Evolutionary conservation across 2,329 filamentous ascomycete genomes (phyloP), one percentile per base, ranked within the genome.

Genomic region (Hypocreales sp.): DNA sequence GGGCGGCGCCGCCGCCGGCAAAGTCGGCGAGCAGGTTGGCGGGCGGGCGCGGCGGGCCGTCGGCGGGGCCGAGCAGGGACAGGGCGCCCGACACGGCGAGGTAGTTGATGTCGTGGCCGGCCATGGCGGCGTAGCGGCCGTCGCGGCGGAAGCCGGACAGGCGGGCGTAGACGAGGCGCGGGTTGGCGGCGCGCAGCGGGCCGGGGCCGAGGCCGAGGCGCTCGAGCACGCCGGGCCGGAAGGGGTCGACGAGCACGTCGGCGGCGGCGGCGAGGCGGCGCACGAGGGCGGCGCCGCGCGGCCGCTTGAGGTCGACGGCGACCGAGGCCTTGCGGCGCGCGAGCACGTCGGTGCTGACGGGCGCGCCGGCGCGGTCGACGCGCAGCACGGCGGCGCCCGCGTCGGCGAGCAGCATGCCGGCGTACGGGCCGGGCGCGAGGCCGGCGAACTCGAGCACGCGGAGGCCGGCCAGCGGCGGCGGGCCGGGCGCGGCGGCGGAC

Each of bases 51-150:
- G 87, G 87, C 37, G 70, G 73, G 44, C 76, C 68, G 11, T 62
- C 66, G 16, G 59, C 58, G 1, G 79, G 61, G 1, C 87, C 87
- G 4, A 95, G 67, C 53, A 93, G 61, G 1, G 67, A 65, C 16
- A 95, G 55, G 1, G 79, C 76, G 1, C 87, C 87, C 0, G 78
- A 79, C 0, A 93, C 81, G 26, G 86, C 82, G 22, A 95, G 76
- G 53, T 95, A 95, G 47, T 95, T 94, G 50, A 94, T 93, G 48
- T 94, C 86, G 47, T 94, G 86, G 24, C 86, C 86, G 0, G 86
- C 84, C 86, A 93, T 94, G 42, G 67, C 56, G 25, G 68, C 70
- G 54, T 93, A 95, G 41, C 72, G 76, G 0, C 86, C 87, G 53
- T 92, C 82, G 21, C 86, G 65, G 9, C 87, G 66, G 51, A 94